These are phyloP conservation scores for Piromyces sp. DNA, from an alignment of 192 early-diverging fungal species.

Conservation along the genomic window DNA sequence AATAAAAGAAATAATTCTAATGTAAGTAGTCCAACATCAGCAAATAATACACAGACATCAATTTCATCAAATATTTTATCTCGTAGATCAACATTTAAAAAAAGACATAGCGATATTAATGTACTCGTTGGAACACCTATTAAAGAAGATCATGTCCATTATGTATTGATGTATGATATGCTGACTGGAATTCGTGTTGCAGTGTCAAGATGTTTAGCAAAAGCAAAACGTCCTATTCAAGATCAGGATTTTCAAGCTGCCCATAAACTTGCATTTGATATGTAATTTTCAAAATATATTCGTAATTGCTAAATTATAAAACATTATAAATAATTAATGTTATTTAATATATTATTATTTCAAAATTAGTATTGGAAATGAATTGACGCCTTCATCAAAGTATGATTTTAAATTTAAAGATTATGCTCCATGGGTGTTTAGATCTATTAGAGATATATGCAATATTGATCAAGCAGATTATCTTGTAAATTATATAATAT, in stretches of 20 bases:
- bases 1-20: neutral
- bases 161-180: neutral
- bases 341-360: too few species aligned
- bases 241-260: neutral
- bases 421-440: neutral
- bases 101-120: neutral
- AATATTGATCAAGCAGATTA: neutral
- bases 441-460: neutral
- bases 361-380: neutral
- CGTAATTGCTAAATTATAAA: too few species aligned
- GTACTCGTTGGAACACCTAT: neutral
- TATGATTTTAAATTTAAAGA: neutral
- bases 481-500: neutral
- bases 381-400: neutral
- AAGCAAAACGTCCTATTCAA: neutral
- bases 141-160: neutral
- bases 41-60: neutral
- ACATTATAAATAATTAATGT: too few species aligned
- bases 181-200: neutral
- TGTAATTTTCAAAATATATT: neutral
- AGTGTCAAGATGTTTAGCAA: neutral
- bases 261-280: neutral
- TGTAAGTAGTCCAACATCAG: neutral
- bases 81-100: neutral
- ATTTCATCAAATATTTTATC: neutral